Evolutionary conservation across 2,329 filamentous ascomycete genomes (phyloP).

Genomic region (Fusarium sp.): DNA sequence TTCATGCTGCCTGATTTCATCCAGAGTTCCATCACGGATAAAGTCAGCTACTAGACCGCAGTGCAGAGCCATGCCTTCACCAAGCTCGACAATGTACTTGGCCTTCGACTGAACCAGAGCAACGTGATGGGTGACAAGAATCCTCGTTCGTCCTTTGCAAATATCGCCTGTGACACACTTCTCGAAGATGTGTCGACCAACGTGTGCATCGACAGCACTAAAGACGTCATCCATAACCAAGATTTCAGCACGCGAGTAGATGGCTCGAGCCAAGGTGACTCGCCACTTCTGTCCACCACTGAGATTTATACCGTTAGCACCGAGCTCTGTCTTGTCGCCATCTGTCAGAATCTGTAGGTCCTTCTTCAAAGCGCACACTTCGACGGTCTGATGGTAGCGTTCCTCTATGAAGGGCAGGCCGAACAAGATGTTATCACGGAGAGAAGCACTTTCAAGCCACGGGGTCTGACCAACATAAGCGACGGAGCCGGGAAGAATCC

Average conservation of each 20-base stretch:
- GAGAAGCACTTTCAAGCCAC: constrained; percentile 86
- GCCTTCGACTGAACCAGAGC: constrained; percentile 76
- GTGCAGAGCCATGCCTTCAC: constrained; percentile 72
- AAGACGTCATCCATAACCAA: constrained; percentile 87
- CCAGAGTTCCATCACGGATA: constrained; percentile 65
- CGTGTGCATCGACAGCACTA: constrained; percentile 83
- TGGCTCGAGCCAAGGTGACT: constrained; percentile 79
- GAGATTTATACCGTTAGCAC: constrained; percentile 85
- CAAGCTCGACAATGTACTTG: constrained; percentile 79
- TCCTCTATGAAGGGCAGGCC: constrained; percentile 75
- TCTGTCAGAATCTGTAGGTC: constrained; percentile 81
- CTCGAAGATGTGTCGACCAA: constrained; percentile 82
- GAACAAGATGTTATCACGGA: constrained; percentile 83
- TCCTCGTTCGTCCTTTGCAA: constrained; percentile 75
- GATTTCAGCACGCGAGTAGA: constrained; percentile 82
- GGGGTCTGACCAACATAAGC: constrained; percentile 84
- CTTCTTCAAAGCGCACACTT: constrained; percentile 78
- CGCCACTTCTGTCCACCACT: constrained; percentile 88
- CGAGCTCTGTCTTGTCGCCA: constrained; percentile 83
- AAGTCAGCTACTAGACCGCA: constrained; percentile 74
- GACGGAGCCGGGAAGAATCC: constrained; percentile 76
- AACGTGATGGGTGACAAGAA: constrained; percentile 85
- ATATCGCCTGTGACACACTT: constrained; percentile 78
- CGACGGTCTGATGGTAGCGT: constrained; percentile 77
- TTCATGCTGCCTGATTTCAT: constrained; percentile 68